These are phyloP conservation scores for Trichoderma gamsii DNA, from an alignment of 495 filamentous ascomycete genomes.

Conservation along the genomic window DNA sequence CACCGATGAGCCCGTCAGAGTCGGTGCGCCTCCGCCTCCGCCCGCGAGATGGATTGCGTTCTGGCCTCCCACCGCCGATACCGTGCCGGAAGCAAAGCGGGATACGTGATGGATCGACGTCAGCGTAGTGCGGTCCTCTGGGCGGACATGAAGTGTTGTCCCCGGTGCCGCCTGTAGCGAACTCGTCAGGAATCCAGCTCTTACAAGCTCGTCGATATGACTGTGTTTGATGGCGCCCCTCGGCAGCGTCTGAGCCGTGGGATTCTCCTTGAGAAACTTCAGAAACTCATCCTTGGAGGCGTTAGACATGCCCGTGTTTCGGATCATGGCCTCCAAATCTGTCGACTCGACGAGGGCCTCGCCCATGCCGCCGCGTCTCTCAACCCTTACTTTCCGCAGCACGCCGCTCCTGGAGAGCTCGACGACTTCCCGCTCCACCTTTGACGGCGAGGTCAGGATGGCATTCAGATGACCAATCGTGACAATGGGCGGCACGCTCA, in stretches of 20 bases:
- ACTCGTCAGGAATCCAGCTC: conserved; percentile 61
- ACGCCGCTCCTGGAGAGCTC: conserved; percentile 53
- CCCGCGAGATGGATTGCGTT: conserved; percentile 48
- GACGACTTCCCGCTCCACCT: conserved; percentile 67
- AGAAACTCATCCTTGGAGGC: conserved; percentile 54
- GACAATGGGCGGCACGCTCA: conserved; percentile 60
- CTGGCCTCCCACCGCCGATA: conserved; percentile 57
- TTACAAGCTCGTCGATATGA: conserved; percentile 50
- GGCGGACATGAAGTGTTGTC: conserved; percentile 42
- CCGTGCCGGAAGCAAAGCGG: conserved; percentile 53
- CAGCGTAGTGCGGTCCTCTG: conserved; percentile 44
- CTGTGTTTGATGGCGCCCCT: conserved; percentile 19
- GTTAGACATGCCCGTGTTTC: conserved; percentile 36
- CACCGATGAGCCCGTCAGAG: conserved; percentile 20
- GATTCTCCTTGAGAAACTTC: conserved; percentile 47
- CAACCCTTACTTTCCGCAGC: conserved; percentile 60
- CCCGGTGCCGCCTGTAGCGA: conserved; percentile 25
- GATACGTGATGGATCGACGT: conserved; percentile 50
- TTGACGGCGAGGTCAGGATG: conserved; percentile 57
- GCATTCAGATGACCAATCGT: conserved; percentile 68
- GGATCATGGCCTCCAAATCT: conserved; percentile 57
- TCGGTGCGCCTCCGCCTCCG: conserved; percentile 31
- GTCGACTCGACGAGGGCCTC: conserved; percentile 62
- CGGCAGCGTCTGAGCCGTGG: conserved; percentile 47
- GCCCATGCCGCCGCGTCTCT: conserved; percentile 59